Evolutionary conservation across 768 basidiomycete species (phyloP), one percentile per base, ranked within the genome.

Genomic region (Dioszegia aurantiaca): DNA sequence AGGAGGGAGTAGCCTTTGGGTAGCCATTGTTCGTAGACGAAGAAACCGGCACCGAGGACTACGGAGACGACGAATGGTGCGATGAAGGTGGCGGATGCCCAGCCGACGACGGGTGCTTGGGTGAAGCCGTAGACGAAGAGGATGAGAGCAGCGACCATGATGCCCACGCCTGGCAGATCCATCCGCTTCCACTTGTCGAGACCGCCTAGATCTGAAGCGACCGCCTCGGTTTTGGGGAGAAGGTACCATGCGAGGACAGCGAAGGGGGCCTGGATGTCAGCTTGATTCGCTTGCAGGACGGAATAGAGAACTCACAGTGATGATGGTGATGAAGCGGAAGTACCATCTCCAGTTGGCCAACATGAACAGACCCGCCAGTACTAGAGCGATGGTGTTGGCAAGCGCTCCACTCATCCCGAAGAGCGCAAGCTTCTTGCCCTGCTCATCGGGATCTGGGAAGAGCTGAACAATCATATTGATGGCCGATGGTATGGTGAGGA

Each of bases 311-410:
- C 51, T 53, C n/a, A 44, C 59, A 27, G 56, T 52, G 19, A 61
- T 23, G 40, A 61, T 62, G n/a, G 64, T 63, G 62, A 72, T 70
- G 64, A 74, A 76, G 33, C 74, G 51, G 66, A 76, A 76, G 47
- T 69, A 73, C 74, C 74, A 76, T 45, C 72, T 55, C 72, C 74
- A 76, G 31, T 31, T 46, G 19, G 72, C 68, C n/a, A 72, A 58
- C 11, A 69, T 55, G 62, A 74, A 69, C 21, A 72, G 64, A 63
- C 72, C 74, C 23, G 69, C 72, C 36, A 73, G 62, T 17, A 74
- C 59, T 45, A 72, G 62, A 33, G 65, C 68, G 49, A 70, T 61
- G 19, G 70, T 67, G 60, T 73, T 72, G 54, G 65, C 71, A 14
- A 70, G 54, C 21, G 67, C 70, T 42, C 67, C 69, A 23, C 64